Percentiles rank a stretch among this genome's conserved stretches.
Conservation (phyloP, 208 protist genomes). For the Crithidia acanthocephali region DNA sequence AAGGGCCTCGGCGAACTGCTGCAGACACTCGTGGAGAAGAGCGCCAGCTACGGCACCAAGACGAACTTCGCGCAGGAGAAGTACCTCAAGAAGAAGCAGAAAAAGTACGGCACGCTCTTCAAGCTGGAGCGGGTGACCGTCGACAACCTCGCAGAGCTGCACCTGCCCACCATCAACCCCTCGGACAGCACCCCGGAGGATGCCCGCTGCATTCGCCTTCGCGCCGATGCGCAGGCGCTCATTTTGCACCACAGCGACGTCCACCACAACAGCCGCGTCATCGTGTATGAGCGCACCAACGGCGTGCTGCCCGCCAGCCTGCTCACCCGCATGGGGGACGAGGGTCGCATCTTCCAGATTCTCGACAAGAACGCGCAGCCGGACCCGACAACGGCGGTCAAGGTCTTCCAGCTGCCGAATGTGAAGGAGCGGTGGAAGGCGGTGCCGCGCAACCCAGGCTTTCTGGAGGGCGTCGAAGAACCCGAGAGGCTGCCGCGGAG, state of each 20-base stretch:
- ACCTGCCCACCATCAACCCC: conserved; percentile 84
- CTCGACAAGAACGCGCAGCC: conserved; percentile 83
- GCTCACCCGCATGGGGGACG: conserved; percentile 69
- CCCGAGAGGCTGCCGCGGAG: conserved; percentile 14
- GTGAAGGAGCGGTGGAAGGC: conserved; percentile 88
- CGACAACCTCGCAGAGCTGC: conserved; percentile 77
- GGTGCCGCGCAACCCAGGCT: conserved; percentile 75
- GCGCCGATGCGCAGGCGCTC: conserved; percentile 86
- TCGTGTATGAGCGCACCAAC: conserved; percentile 85
- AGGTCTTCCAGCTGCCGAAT: conserved; percentile 54
- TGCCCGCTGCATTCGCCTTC: conserved; percentile 60
- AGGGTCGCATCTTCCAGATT: conserved; percentile 80
- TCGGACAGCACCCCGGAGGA: conserved; percentile 75
- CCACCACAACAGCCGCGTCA: conserved; percentile 69
- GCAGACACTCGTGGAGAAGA: conserved; percentile 81
- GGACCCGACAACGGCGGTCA: conserved; percentile 60
- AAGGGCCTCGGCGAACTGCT: conserved; percentile 81
- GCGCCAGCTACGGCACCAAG: conserved; percentile 85
- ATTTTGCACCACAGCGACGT: conserved; percentile 89
- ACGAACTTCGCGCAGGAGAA: conserved; percentile 93
- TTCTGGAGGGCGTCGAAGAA: conserved; percentile 60
- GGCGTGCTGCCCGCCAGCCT: conserved; percentile 77
- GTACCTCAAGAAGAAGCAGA: conserved; percentile 92
- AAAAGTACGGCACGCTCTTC: conserved; percentile 88
- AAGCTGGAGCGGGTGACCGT: conserved; percentile 79